Conservation (phyloP, 2,329 filamentous ascomycete species). For the Colletotrichum viniferum region DNA sequence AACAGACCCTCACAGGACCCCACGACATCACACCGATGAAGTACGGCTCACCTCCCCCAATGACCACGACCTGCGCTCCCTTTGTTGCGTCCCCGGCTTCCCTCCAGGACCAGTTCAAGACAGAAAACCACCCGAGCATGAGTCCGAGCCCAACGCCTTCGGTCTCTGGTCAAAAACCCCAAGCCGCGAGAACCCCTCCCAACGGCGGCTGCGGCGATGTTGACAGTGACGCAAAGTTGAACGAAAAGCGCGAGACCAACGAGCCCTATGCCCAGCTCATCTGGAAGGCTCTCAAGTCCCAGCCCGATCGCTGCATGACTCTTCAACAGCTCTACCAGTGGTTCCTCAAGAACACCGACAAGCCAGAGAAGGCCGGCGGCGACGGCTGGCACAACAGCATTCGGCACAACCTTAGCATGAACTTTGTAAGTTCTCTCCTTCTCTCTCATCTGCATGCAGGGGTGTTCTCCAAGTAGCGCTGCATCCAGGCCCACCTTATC, state of each 20-base stretch:
- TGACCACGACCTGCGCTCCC: neutral
- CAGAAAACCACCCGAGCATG: neutral
- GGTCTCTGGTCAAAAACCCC: neutral
- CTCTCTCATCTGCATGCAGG: neutral
- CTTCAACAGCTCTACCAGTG: conserved; percentile 89
- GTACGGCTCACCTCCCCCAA: neutral
- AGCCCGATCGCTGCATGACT: conserved; percentile 71
- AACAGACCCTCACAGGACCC: neutral
- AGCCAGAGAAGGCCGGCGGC: conserved; percentile 60
- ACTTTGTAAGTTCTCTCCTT: conserved; percentile 66
- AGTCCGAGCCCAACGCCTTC: neutral
- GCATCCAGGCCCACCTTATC: neutral
- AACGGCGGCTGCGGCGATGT: neutral
- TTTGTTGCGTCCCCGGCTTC: neutral
- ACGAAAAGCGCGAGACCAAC: conserved; percentile 33
- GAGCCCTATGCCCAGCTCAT: conserved; percentile 85
- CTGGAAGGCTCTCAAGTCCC: conserved; percentile 73
- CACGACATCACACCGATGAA: neutral
- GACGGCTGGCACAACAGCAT: conserved; percentile 97
- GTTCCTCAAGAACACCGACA: conserved; percentile 83
- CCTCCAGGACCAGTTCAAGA: neutral
- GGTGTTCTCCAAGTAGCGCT: neutral
- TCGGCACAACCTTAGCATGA: conserved; percentile 95
- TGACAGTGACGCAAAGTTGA: neutral
- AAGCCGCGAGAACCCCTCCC: neutral